Evolutionary conservation across 352 stramenopile species (phyloP), one percentile per base, ranked within the genome.

Genomic region (Pythium phragmitis): DNA sequence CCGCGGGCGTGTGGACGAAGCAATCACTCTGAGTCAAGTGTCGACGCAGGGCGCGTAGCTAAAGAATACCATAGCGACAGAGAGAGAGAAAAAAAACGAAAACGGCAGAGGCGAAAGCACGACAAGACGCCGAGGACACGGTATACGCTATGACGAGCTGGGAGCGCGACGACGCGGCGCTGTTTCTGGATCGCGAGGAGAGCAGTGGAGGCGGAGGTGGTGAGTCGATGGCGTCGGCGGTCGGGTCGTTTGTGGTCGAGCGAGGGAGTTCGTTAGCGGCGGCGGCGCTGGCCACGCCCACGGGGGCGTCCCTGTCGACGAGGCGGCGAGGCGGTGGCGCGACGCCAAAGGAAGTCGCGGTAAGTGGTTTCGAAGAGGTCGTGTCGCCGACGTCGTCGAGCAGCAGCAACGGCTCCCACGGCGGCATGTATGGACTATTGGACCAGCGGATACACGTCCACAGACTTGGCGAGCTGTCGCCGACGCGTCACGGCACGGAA

Each of bases 361-460:
- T 9, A 6, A 13, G 37, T 33, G 17, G 41, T 30, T 2, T 60
- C 14, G 57, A 54, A n/a, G 67, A 73, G 34, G 26, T 74, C 1
- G 62, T 74, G 45, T 74, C 67, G 53, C 67, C 67, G 34, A 74
- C 67, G 36, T 74, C 67, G 28, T 74, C 67, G 8, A 70, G 67
- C 26, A 70, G 67, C 52, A 74, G 67, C 58, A 69, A 70, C 61
- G 61, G 62, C 19, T 74, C 67, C 2, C 67, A 69, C 48, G 34
- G 41, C 17, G 67, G 61, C 4, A 23, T 55, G 28, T 66, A 63
- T 30, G 54, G 53, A 14, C 37, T 62, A 14, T n/a, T 69, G 48
- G 63, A 60, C 42, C 46, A 63, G 36, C 60, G 52, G 42, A 59
- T 62, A 68, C 54, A 39, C 34, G 34, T 14, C 34, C 7, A 41